Base-by-base conservation (phyloP, 2,329 filamentous ascomycete species). In the Cryphonectria carpinicola region DNA sequence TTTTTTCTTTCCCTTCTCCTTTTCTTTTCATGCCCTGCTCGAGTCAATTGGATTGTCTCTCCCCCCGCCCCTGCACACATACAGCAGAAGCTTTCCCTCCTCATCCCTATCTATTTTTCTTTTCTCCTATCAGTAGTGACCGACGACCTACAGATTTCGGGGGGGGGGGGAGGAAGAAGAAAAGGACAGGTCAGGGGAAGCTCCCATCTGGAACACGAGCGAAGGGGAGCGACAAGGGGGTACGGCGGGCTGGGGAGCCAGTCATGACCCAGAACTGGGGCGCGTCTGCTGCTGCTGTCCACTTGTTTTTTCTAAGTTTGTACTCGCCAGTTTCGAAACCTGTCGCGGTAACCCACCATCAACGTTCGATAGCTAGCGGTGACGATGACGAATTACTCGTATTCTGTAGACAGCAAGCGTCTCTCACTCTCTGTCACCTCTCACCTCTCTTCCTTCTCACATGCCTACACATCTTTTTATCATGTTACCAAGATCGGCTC, bases 121-220 rank as follows among this genome's bases (percentile, higher is more conserved):
- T 35, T 22, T 22, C 60, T 41, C 35, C 10, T 25, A 43, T 37
- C 39, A 49, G 22, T 49, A 8, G 35, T 43, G 22, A 41, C 32
- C 37, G 60, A n/a, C 37, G 19, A 63, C 39, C 37, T 64, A 28
- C 63, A 35, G 28, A 28, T 37, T 32, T 22, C 32, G 32, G 46
- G 19, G 17, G 46, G 3, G 28, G 28, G 28, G 28, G 28, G 3
- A 7, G n/a, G 32, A 46, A 52, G 28, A 10, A 7, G n/a, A 46
- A 46, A 52, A 52, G 28, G n/a, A 65, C 43, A 49, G 63, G 63
- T 43, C 63, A 65, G 25, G 25, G 63, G 28, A 49, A 22, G 63
- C 63, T 22, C 41, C 14, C 11, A 52, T 13, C 25, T 65, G 63
- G 63, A 65, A 65, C 63, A 49, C 63, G 63, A 65, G 41, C 14